Percentiles rank a stretch among this genome's conserved stretches.
phyloP scores from a whole-genome alignment of 345 rosid species.

The Mallotus nudiflorus region DNA sequence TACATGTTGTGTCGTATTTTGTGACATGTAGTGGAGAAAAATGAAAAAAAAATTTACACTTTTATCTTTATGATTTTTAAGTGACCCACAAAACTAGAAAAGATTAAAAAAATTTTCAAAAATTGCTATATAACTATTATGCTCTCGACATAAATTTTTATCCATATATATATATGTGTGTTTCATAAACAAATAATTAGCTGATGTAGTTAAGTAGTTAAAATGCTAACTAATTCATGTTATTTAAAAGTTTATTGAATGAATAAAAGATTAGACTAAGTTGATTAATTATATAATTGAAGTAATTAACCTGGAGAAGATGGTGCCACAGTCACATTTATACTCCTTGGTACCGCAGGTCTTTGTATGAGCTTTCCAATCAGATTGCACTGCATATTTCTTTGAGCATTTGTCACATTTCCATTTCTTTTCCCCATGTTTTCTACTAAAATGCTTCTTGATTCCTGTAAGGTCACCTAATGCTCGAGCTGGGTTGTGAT shows the following conservation, averaged over 20 bases:
- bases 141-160: too few relatives aligned
- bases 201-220: too few relatives aligned
- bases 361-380: slow-evolving; percentile 73
- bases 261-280: background rate
- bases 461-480: slow-evolving; percentile 69
- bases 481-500: slow-evolving; percentile 66
- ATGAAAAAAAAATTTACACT: too few relatives aligned
- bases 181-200: too few relatives aligned
- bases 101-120: too few relatives aligned
- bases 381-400: slow-evolving; percentile 65
- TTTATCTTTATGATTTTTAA: too few relatives aligned
- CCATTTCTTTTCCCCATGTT: slow-evolving; percentile 75
- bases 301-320: slow-evolving; percentile 57
- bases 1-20: too few relatives aligned
- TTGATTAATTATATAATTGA: background rate
- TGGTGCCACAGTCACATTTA: slow-evolving; percentile 65
- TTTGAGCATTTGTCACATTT: slow-evolving; percentile 63
- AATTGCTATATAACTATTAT: too few relatives aligned
- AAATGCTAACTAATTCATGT: too few relatives aligned
- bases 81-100: too few relatives aligned
- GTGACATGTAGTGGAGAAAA: too few relatives aligned
- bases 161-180: too few relatives aligned
- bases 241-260: background rate
- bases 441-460: slow-evolving; percentile 69
- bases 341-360: slow-evolving; percentile 68